Percentiles rank a stretch among this genome's conserved stretches.
Conservation (phyloP, 1,139 yeast species). For the Yarrowia galli region DNA sequence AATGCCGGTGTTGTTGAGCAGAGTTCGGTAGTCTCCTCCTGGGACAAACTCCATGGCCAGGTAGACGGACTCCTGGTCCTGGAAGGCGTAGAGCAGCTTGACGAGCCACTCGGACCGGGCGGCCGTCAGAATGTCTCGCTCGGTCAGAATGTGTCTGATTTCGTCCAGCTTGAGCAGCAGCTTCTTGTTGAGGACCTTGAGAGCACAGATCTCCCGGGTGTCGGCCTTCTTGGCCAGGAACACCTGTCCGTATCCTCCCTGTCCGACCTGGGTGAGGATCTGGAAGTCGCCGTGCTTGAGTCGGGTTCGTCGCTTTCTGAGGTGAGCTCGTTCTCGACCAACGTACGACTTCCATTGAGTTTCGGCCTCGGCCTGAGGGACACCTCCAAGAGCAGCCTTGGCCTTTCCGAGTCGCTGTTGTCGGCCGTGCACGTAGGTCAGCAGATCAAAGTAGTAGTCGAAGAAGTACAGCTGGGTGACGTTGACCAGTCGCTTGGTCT, state of each 20-base stretch:
- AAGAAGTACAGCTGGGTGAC: conserved; percentile 80
- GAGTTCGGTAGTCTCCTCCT: conserved; percentile 97
- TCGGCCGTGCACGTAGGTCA: conserved; percentile 88
- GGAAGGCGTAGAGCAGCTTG: conserved; percentile 91
- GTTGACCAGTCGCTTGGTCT: conserved; percentile 84
- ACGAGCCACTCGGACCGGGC: conserved; percentile 97
- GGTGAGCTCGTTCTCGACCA: conserved; percentile 81
- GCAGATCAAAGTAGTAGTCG: conserved; percentile 95
- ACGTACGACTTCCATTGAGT: conserved; percentile 82
- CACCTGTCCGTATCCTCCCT: conserved; percentile 98
- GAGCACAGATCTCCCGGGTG: conserved; percentile 93
- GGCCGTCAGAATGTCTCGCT: conserved; percentile 93
- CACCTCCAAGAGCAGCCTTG: conserved; percentile 60
- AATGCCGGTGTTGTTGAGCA: conserved; percentile 90
- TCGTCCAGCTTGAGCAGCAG: conserved; percentile 88
- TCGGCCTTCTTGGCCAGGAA: conserved; percentile 93
- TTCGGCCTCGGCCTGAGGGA: conserved; percentile 61
- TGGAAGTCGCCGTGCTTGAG: conserved; percentile 96
- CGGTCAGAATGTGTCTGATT: conserved; percentile 94
- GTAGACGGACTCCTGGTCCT: conserved; percentile 86
- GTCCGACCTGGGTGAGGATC: conserved; percentile 97
- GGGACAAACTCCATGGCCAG: conserved; percentile 99
- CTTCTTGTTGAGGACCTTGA: conserved; percentile 89
- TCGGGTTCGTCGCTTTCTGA: conserved; percentile 87
- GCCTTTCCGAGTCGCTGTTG: conserved; percentile 79